A percentile compares a stretch with the other conserved stretches of the same genome.
Evolutionary conservation across 2,329 filamentous ascomycete genomes (phyloP).

Genomic region (Stagonosporopsis cucurbitacearum): DNA sequence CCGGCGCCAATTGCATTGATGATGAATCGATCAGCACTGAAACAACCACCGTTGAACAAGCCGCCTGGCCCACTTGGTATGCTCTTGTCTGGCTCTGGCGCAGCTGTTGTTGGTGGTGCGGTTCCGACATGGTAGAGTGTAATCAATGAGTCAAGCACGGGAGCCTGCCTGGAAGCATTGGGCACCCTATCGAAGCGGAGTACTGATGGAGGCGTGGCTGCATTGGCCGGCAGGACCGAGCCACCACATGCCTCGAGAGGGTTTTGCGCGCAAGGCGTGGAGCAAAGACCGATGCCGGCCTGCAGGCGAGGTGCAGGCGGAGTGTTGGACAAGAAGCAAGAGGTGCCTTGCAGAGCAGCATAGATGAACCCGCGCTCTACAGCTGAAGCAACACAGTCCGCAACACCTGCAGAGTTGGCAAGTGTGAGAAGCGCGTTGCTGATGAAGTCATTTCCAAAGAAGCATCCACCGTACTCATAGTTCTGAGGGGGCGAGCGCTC

Average conservation of each 20-base stretch:
- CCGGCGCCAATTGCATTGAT: neutral
- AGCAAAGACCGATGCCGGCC: conserved; percentile 4
- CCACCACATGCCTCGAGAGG: neutral
- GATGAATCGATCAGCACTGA: neutral
- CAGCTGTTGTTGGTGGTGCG: neutral
- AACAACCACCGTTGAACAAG: neutral
- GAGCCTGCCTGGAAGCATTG: neutral
- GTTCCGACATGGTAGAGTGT: neutral
- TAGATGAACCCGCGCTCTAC: no score
- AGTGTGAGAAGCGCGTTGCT: neutral
- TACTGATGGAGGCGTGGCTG: neutral
- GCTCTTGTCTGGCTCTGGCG: neutral
- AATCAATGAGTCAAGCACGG: neutral
- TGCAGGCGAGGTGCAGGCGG: neutral
- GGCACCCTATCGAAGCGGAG: neutral
- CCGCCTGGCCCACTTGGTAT: neutral
- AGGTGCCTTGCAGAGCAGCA: neutral
- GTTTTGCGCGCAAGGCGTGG: neutral
- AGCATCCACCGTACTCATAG: conserved; percentile 4
- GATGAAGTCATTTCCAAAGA: conserved; percentile 3
- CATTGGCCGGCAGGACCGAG: neutral
- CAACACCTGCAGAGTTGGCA: neutral
- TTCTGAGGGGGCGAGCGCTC: neutral
- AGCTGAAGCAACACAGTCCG: neutral
- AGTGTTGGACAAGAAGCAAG: conserved; percentile 1